phyloP scores from a whole-genome alignment of 164 flowering plant species.

The Macadamia tetraphylla region DNA sequence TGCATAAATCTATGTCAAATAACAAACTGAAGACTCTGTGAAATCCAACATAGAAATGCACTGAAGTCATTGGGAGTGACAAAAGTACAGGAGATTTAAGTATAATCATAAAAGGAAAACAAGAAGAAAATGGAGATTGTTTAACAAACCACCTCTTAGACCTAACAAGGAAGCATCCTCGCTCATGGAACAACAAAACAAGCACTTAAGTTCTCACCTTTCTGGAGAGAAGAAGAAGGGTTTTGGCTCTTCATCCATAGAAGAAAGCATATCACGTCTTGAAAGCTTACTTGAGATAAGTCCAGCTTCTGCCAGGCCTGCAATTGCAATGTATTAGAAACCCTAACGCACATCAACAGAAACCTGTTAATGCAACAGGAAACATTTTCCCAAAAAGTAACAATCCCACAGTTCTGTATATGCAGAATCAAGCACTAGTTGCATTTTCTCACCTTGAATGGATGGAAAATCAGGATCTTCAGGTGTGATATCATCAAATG shows the following conservation, averaged over 20 bases:
- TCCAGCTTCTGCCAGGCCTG: slow-evolving; percentile 99
- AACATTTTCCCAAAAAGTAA: not conserved
- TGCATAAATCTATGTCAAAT: too few relatives aligned
- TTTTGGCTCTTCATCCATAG: slow-evolving; percentile 36
- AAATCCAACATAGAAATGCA: too few relatives aligned
- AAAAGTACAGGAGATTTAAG: too few relatives aligned
- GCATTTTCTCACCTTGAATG: slow-evolving; percentile 71
- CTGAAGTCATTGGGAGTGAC: too few relatives aligned
- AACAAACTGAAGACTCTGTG: too few relatives aligned
- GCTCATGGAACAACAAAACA: too few relatives aligned
- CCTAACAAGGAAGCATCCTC: too few relatives aligned
- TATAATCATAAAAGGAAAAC: too few relatives aligned
- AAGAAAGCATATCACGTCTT: slow-evolving; percentile 47
- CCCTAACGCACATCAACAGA: not conserved
- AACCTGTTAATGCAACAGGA: not conserved
- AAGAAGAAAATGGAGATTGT: too few relatives aligned
- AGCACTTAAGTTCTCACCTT: slow-evolving; percentile 40
- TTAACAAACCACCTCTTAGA: too few relatives aligned
- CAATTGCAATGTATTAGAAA: slow-evolving; percentile 7
- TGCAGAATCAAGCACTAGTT: not conserved
- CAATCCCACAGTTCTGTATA: not conserved
- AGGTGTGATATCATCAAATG: slow-evolving; percentile 93
- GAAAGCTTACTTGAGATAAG: slow-evolving; percentile 95
- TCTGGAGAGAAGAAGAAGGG: slow-evolving; percentile 69
- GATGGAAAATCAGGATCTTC: slow-evolving; percentile 90